A percentile compares a stretch with the other conserved stretches of the same genome.
These are phyloP conservation scores for Hericium alpestre DNA, from an alignment of 768 basidiomycete genomes.

Conservation along the genomic window DNA sequence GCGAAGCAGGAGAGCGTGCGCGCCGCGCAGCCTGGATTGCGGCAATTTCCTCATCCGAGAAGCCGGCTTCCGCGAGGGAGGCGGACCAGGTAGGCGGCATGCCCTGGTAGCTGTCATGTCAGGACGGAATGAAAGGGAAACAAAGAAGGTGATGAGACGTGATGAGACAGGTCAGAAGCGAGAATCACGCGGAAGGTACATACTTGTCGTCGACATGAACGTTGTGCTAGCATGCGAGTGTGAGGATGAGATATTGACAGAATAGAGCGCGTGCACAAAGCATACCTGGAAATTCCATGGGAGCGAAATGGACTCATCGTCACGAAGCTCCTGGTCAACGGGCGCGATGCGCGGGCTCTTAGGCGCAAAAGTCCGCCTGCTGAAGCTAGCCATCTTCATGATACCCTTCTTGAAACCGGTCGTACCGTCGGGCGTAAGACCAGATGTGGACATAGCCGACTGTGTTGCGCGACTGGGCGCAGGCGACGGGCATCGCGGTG, in stretches of 20 bases:
- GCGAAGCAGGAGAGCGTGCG: slow-evolving; percentile 1
- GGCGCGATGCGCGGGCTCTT: slow-evolving; percentile 1
- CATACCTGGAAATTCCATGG: slow-evolving; percentile 14
- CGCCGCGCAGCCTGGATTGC: slow-evolving; percentile 13
- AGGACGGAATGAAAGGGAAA: neutral
- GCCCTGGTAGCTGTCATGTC: slow-evolving; percentile 9
- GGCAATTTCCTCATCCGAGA: slow-evolving; percentile 12
- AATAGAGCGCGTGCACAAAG: neutral
- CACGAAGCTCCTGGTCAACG: neutral
- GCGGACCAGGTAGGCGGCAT: slow-evolving; percentile 10
- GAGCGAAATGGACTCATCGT: slow-evolving; percentile 9
- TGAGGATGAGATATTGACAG: neutral
- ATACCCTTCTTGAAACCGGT: slow-evolving; percentile 5
- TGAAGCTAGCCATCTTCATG: slow-evolving; percentile 8
- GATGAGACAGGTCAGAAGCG: neutral
- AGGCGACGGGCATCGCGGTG: slow-evolving; percentile 4
- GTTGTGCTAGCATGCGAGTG: slow-evolving; percentile 6
- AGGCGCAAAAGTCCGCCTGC: slow-evolving; percentile 7
- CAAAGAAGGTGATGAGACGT: neutral
- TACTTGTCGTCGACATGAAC: slow-evolving; percentile 13
- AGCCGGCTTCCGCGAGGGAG: slow-evolving; percentile 7
- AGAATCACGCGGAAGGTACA: neutral
- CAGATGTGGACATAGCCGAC: neutral
- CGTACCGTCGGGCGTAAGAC: neutral
- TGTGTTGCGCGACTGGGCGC: slow-evolving; percentile 7